Evolutionary conservation across 2,329 filamentous ascomycete genomes (phyloP).

Genomic region (Penicillium italicum): DNA sequence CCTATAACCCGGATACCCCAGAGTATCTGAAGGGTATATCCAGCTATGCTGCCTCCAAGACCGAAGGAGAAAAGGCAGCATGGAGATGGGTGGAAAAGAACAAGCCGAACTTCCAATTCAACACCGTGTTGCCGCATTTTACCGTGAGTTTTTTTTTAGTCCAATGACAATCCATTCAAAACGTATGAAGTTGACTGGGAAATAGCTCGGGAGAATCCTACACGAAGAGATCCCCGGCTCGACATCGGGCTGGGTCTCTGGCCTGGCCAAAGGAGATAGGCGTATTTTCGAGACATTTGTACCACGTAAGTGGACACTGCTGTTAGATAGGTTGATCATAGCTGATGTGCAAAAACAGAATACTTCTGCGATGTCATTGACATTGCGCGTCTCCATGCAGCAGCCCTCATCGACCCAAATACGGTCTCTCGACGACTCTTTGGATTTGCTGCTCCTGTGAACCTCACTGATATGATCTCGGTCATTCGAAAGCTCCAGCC

Average conservation of each 20-base stretch:
- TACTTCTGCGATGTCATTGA: constrained; percentile 29
- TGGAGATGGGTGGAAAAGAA: constrained; percentile 47
- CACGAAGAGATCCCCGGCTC: constrained; percentile 26
- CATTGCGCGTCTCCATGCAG: constrained; percentile 17
- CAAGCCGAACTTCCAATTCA: constrained; percentile 44
- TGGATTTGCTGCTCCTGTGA: constrained; percentile 4
- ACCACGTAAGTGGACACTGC: neutral
- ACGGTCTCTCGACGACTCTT: constrained; percentile 6
- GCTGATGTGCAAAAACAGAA: neutral
- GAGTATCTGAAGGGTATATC: constrained; percentile 23
- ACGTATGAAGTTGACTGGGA: neutral
- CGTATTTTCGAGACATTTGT: neutral
- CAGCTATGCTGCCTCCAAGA: constrained; percentile 49
- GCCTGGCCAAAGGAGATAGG: constrained; percentile 7
- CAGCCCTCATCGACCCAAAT: constrained; percentile 4
- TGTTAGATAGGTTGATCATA: neutral
- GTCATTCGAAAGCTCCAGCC: constrained; percentile 41
- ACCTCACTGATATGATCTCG: constrained; percentile 5
- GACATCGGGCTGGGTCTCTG: constrained; percentile 10
- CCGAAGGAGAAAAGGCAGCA: constrained; percentile 45
- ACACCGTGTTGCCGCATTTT: constrained; percentile 36
- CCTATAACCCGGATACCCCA: constrained; percentile 31
- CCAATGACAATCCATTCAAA: neutral
- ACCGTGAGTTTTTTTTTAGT: constrained; percentile 41
- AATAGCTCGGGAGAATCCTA: constrained; percentile 34